phyloP scores from a whole-genome alignment of 371 early-diverging fungal species.

The Mucor lusitanicus region DNA sequence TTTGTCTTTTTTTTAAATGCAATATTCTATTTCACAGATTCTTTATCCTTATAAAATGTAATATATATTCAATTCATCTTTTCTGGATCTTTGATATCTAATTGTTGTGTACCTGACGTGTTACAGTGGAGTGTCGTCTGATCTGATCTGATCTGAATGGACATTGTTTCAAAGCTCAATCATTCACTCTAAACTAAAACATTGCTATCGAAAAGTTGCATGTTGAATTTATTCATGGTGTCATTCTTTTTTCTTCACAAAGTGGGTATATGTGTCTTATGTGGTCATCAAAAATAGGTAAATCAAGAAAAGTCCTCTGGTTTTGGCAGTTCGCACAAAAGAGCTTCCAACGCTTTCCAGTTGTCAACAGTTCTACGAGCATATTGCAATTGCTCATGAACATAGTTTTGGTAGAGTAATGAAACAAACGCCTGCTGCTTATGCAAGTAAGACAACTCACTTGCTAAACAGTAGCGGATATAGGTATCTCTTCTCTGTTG shows the following conservation, averaged over 20 bases:
- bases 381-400: slow-evolving; percentile 58
- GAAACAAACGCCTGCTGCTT: slow-evolving; percentile 51
- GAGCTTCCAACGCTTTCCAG: slow-evolving; percentile 58
- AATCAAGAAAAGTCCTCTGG: slow-evolving; percentile 28
- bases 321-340: slow-evolving; percentile 37
- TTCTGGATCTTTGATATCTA: neutral
- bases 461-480: slow-evolving; percentile 31
- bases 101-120: neutral
- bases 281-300: neutral
- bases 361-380: slow-evolving; percentile 49
- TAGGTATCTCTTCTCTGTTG: slow-evolving; percentile 32
- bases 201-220: neutral
- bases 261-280: neutral
- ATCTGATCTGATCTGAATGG: neutral
- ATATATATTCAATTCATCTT: neutral
- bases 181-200: neutral
- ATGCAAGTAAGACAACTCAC: slow-evolving; percentile 29
- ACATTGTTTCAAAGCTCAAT: neutral
- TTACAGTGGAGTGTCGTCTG: too few species aligned
- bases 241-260: neutral
- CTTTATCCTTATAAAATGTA: neutral
- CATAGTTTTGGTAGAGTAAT: slow-evolving; percentile 60
- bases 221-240: neutral
- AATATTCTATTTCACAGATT: neutral
- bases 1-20: neutral